Evolutionary conservation across 2,329 filamentous ascomycete species (phyloP).

Genomic region (Byssoonygena ceratinophila): DNA sequence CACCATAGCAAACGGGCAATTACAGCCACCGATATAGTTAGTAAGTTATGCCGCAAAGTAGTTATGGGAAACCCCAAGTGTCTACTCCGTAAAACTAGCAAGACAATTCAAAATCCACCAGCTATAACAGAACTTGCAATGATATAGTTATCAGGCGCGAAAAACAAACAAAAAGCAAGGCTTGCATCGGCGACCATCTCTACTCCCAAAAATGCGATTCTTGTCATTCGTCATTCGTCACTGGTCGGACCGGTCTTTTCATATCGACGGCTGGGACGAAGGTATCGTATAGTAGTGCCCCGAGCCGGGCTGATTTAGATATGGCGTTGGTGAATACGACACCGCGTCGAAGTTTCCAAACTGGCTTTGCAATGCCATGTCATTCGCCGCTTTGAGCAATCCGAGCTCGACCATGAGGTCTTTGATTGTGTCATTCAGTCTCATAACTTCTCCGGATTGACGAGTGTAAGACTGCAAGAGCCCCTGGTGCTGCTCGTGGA

Average conservation of each 20-base stretch:
- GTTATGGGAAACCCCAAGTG: too few relatives aligned
- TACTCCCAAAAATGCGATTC: neutral
- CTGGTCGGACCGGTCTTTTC: neutral
- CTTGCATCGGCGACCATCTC: neutral
- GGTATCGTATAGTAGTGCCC: neutral
- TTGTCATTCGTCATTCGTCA: neutral
- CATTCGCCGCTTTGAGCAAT: constrained; percentile 13
- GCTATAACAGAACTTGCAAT: too few relatives aligned
- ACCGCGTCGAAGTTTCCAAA: neutral
- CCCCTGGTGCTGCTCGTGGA: constrained; percentile 32
- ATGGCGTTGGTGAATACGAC: neutral
- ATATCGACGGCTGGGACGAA: neutral
- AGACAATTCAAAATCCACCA: too few relatives aligned
- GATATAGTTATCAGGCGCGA: neutral
- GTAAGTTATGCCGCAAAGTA: too few relatives aligned
- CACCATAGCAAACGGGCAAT: neutral
- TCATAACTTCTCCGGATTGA: constrained; percentile 24
- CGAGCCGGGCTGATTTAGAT: neutral
- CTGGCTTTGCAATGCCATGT: neutral
- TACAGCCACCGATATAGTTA: neutral
- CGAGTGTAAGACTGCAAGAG: constrained; percentile 25
- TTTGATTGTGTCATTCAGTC: constrained; percentile 21
- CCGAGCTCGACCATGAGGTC: constrained; percentile 22
- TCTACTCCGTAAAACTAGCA: too few relatives aligned
- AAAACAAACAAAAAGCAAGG: neutral